These are phyloP conservation scores for Lachnellula willkommii DNA, from an alignment of 2,329 filamentous ascomycete species.

Conservation along the genomic window DNA sequence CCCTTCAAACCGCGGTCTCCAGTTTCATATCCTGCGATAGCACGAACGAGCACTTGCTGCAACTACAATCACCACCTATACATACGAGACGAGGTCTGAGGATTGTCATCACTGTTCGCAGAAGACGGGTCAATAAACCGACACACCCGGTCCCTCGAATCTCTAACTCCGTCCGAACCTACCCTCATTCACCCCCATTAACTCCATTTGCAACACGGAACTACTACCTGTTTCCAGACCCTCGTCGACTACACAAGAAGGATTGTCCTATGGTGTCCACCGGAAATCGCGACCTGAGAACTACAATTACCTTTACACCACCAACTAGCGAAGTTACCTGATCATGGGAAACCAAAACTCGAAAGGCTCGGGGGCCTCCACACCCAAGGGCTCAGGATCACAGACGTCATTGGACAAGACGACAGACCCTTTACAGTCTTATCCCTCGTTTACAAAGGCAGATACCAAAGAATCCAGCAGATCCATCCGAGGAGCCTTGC, in stretches of 20 bases:
- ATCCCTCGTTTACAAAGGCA: slow-evolving; percentile 85
- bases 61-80: background rate
- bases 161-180: background rate
- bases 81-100: background rate
- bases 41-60: background rate
- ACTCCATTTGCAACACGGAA: background rate
- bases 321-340: background rate
- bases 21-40: background rate
- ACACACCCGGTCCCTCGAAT: background rate
- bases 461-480: slow-evolving; percentile 90
- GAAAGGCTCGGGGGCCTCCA: slow-evolving; percentile 29
- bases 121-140: background rate
- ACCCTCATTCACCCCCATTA: background rate
- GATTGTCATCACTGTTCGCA: background rate
- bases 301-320: background rate
- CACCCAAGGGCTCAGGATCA: slow-evolving; percentile 27
- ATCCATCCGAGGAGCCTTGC: slow-evolving; percentile 70
- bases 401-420: slow-evolving; percentile 28
- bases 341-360: slow-evolving; percentile 73
- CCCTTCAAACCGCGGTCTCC: background rate
- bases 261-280: background rate
- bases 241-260: background rate
- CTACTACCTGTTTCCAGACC: background rate
- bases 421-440: slow-evolving; percentile 58
- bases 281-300: background rate